Percentiles rank a stretch among this genome's conserved stretches.
These are phyloP conservation scores for Debaryomycetaceae sp. DNA, from an alignment of 1,139 yeast species.

Conservation along the genomic window DNA sequence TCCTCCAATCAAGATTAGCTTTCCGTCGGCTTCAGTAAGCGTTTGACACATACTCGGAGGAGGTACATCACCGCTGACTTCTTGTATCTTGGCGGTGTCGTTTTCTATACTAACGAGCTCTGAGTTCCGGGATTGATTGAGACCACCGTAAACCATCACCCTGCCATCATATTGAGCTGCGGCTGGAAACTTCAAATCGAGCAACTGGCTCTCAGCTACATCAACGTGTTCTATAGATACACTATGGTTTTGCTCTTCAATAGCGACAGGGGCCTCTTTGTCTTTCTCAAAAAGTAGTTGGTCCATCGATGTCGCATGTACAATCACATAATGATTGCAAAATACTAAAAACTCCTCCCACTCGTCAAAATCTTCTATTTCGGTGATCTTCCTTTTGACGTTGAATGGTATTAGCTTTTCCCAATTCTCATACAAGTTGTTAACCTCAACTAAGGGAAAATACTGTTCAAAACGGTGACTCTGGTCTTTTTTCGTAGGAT, in stretches of 20 bases:
- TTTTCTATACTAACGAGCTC: slow-evolving; percentile 14
- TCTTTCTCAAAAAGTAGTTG: slow-evolving; percentile 10
- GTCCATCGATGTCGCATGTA: slow-evolving; percentile 57
- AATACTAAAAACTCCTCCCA: slow-evolving; percentile 78
- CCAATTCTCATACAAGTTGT: slow-evolving; percentile 63
- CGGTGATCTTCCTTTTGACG: slow-evolving; percentile 16
- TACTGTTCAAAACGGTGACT: slow-evolving; percentile 42
- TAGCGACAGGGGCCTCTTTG: background rate
- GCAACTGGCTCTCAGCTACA: slow-evolving; percentile 3
- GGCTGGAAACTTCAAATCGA: slow-evolving; percentile 50
- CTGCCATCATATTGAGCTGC: slow-evolving; percentile 21
- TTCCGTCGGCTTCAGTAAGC: slow-evolving; percentile 29
- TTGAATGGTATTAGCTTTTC: slow-evolving; percentile 33
- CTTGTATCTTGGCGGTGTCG: slow-evolving; percentile 9
- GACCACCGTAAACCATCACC: slow-evolving; percentile 53
- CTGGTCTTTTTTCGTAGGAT: slow-evolving; percentile 54
- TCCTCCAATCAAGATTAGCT: slow-evolving; percentile 59
- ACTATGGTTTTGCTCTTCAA: slow-evolving; percentile 5
- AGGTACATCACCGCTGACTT: slow-evolving; percentile 16
- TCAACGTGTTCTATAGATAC: slow-evolving; percentile 8
- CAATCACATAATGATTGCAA: slow-evolving; percentile 70
- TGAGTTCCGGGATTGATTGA: slow-evolving; percentile 41
- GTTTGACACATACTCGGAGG: slow-evolving; percentile 63
- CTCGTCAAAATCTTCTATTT: slow-evolving; percentile 73
- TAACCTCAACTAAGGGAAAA: slow-evolving; percentile 48